Percentiles rank a stretch among this genome's conserved stretches.
Conservation (phyloP, 352 stramenopile species). For the Poterioochromonas sp. region DNA sequence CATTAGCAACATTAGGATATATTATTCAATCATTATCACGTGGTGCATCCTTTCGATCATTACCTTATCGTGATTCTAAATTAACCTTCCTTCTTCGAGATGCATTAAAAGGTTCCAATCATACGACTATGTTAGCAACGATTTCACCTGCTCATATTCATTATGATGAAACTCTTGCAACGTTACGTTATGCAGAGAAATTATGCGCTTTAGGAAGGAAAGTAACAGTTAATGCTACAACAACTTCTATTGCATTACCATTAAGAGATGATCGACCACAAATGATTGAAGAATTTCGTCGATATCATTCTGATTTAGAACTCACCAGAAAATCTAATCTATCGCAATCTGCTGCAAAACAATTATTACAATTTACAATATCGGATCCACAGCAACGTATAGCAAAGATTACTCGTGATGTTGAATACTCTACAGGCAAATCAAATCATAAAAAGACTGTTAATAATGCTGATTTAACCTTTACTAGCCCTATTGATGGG, state of each 20-base stretch:
- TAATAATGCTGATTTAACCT: background rate
- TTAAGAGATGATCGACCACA: background rate
- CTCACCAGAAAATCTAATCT: background rate
- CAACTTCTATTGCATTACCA: too few relatives aligned
- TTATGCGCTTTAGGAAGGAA: background rate
- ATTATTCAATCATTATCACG: conserved; percentile 80
- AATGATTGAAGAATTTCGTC: conserved; percentile 5
- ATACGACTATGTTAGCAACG: conserved; percentile 52
- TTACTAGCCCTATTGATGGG: background rate
- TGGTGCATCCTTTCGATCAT: conserved; percentile 63
- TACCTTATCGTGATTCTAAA: conserved; percentile 80
- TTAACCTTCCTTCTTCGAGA: conserved; percentile 59
- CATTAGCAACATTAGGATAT: conserved; percentile 68
- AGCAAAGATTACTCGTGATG: conserved; percentile 35
- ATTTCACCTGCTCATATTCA: conserved; percentile 44
- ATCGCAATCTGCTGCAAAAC: conserved; percentile 4
- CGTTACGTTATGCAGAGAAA: conserved; percentile 49
- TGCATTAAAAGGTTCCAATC: conserved; percentile 45
- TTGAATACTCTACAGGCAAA: background rate
- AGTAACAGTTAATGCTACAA: background rate
- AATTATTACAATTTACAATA: conserved; percentile 39
- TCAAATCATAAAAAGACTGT: background rate
- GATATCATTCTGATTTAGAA: background rate
- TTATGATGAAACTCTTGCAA: conserved; percentile 50
- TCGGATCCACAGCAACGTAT: conserved; percentile 42